These are phyloP conservation scores for Euphorbia tirucalli DNA, from an alignment of 345 rosid species.

Conservation along the genomic window DNA sequence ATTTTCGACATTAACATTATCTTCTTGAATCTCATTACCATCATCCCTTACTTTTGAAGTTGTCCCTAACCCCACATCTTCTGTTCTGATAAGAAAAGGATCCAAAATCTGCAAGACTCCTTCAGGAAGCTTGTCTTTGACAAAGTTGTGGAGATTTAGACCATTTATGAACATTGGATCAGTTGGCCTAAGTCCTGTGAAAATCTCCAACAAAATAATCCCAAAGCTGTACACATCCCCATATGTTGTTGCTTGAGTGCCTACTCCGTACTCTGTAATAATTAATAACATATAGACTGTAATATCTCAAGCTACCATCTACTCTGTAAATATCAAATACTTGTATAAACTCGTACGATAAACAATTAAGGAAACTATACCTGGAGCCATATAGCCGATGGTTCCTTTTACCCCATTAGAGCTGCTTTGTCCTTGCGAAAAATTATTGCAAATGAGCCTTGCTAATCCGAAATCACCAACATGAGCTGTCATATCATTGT, in stretches of 20 bases:
- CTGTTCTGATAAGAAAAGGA: neutral
- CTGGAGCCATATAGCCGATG: conserved; percentile 18
- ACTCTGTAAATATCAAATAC: too few relatives aligned
- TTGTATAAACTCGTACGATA: too few relatives aligned
- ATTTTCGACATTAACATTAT: neutral
- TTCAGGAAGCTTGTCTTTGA: neutral
- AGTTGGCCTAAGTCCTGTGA: conserved; percentile 1
- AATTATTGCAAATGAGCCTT: neutral
- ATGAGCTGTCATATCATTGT: conserved; percentile 6
- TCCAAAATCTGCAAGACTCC: neutral
- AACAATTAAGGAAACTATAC: neutral
- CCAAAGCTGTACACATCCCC: conserved; percentile 8
- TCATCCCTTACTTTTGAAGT: too few relatives aligned
- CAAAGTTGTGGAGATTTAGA: neutral
- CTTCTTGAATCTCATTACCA: neutral
- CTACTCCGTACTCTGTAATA: neutral
- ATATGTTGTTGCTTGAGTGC: neutral
- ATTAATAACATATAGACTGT: neutral
- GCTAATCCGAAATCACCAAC: conserved; percentile 23
- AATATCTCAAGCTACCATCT: too few relatives aligned
- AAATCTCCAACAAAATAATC: conserved; percentile 2
- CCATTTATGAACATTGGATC: neutral
- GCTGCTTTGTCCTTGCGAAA: neutral
- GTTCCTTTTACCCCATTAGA: conserved; percentile 1
- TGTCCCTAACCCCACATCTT: too few relatives aligned